These are phyloP conservation scores for Moricandia arvensis DNA, from an alignment of 345 rosid genomes.

Conservation along the genomic window DNA sequence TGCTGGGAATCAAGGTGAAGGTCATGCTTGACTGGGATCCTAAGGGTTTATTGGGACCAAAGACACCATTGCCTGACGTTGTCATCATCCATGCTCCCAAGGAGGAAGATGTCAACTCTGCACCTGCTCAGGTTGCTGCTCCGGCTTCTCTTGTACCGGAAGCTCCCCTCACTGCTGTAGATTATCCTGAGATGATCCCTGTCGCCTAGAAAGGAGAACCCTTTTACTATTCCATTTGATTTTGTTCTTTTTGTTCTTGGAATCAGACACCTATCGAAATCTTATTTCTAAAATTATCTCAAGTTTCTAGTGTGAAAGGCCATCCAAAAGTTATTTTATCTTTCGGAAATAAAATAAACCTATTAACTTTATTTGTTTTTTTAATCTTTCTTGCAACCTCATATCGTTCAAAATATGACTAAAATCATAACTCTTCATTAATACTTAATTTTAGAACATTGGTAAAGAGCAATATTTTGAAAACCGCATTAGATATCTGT, in stretches of 20 bases:
- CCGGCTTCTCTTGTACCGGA: conserved; percentile 18
- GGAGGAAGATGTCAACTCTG: conserved; percentile 43
- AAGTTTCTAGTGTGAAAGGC: not conserved
- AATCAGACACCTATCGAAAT: not conserved
- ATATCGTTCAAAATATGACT: too few relatives aligned
- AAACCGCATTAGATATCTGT: too few relatives aligned
- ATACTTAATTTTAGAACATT: too few relatives aligned
- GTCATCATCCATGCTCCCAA: conserved; percentile 79
- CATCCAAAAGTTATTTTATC: not conserved
- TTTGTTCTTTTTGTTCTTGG: not conserved
- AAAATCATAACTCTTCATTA: too few relatives aligned
- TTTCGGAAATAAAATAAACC: too few relatives aligned
- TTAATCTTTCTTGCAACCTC: too few relatives aligned
- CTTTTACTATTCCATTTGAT: not conserved
- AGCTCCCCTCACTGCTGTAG: conserved; percentile 34
- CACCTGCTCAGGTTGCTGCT: conserved; percentile 1
- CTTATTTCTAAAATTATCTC: not conserved
- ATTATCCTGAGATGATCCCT: conserved; percentile 46
- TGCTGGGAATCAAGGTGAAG: conserved; percentile 74
- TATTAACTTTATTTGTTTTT: too few relatives aligned
- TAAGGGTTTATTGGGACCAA: conserved; percentile 61
- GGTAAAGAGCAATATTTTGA: too few relatives aligned
- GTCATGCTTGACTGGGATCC: conserved; percentile 83
- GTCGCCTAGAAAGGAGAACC: conserved; percentile 31
- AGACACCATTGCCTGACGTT: conserved; percentile 72